Evolutionary conservation across 768 basidiomycete species (phyloP).

Genomic region (Leccinum boreale): DNA sequence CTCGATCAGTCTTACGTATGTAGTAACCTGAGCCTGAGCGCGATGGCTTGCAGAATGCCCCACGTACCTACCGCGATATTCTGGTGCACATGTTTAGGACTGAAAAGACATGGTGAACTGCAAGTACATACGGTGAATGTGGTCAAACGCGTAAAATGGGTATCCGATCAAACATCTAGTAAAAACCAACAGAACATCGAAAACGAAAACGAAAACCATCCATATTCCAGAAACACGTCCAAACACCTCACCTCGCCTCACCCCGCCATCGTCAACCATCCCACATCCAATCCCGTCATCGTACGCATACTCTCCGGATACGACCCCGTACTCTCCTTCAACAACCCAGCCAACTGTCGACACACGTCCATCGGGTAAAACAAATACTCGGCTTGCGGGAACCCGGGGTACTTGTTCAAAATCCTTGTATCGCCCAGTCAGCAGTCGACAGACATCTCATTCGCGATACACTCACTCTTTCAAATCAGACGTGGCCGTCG

Average conservation of each 20-base stretch:
- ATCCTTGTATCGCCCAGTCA: conserved; percentile 36
- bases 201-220: not conserved
- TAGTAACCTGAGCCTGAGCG: too few species aligned
- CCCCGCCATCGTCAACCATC: conserved; percentile 53
- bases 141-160: not conserved
- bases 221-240: not conserved
- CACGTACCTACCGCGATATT: too few species aligned
- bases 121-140: too few species aligned
- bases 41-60: too few species aligned
- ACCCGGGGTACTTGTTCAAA: conserved; percentile 70
- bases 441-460: not conserved
- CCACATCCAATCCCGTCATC: conserved; percentile 81
- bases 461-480: conserved; percentile 18
- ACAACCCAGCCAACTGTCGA: conserved; percentile 59
- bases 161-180: not conserved
- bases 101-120: too few species aligned
- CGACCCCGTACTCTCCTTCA: conserved; percentile 73
- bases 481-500: conserved; percentile 38
- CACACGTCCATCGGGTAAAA: conserved; percentile 81
- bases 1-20: too few species aligned
- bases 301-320: conserved; percentile 74
- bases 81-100: too few species aligned
- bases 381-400: conserved; percentile 85
- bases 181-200: not conserved
- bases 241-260: not conserved